Evolutionary conservation across 331 rosid species (phyloP), one percentile per base, ranked within the genome.

Genomic region (Telfairia occidentalis): DNA sequence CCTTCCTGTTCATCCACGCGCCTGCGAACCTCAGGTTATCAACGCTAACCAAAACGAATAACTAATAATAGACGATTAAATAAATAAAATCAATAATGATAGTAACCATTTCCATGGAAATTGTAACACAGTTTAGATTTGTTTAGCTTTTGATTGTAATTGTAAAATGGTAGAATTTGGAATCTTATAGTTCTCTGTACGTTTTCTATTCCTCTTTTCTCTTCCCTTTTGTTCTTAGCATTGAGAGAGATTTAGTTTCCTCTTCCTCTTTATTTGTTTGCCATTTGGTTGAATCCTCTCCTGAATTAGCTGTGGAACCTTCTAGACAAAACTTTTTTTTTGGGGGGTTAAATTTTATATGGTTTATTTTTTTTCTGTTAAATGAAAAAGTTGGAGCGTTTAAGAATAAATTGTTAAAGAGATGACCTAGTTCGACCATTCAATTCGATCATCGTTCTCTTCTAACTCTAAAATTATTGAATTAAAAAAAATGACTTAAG

Each of bases 1-100:
- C 86, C 90, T 65, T 77, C 83, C 1, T 90, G 98, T 61, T 80
- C 74, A 1, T 15, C 57, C 10, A 46, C 74, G 65, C 71, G 69
- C n/a, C 75, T 70, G 67, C 87, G 83, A 2, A 76, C 18, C 78
- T 76, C 82, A 77, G 78, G 81, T 79, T 84, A 58, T 53, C 71
- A 58, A 37, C 45, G 0, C 49, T 72, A 34, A 72, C 26, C 9
- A 2, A 63, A 7, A 63, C 5, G 15, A 46, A 5, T 29, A 1
- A 57, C 11, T 13, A 16, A n/a, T n/a, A 59, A 15, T 48, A 2
- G 21, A 53, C 5, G 15, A 2, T 38, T 19, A 40, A 11, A 66
- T 11, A 19, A 19, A 21, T 21, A 66, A 66, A 38, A 66, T 11
- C 9, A 24, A 23, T 9, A 24, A 38, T 38, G 0, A 65, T 3